phyloP scores from a whole-genome alignment of 148 eudicot species.

The Vaccinium myrtillus region DNA sequence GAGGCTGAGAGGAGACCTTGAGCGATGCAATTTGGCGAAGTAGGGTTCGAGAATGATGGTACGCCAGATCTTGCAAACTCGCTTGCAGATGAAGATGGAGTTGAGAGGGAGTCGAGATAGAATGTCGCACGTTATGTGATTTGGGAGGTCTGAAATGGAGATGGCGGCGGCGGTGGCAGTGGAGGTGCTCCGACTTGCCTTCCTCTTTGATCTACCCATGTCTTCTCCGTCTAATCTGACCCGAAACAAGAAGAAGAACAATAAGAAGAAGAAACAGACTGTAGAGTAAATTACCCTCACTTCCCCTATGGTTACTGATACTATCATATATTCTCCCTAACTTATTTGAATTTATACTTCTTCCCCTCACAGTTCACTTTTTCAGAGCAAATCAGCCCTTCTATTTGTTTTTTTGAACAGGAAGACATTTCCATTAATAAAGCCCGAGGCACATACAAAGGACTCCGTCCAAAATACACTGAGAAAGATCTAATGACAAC shows the following conservation, averaged over 20 bases:
- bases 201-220: neutral
- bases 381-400: too few species aligned
- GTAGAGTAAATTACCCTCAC: too few species aligned
- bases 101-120: neutral
- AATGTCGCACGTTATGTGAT: neutral
- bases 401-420: too few species aligned
- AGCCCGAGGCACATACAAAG: too few species aligned
- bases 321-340: too few species aligned
- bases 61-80: neutral
- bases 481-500: too few species aligned
- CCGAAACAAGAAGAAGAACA: neutral
- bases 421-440: too few species aligned
- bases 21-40: slow-evolving; percentile 4
- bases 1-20: neutral
- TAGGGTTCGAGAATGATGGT: neutral
- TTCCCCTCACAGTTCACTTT: too few species aligned
- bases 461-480: too few species aligned
- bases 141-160: neutral
- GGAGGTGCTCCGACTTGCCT: neutral
- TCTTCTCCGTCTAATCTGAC: neutral
- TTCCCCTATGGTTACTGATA: too few species aligned
- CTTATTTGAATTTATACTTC: too few species aligned
- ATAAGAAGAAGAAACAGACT: neutral
- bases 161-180: neutral
- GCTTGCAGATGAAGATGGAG: neutral